Evolutionary conservation across 2,329 filamentous ascomycete species (phyloP).

Genomic region (Penicillium sp.): DNA sequence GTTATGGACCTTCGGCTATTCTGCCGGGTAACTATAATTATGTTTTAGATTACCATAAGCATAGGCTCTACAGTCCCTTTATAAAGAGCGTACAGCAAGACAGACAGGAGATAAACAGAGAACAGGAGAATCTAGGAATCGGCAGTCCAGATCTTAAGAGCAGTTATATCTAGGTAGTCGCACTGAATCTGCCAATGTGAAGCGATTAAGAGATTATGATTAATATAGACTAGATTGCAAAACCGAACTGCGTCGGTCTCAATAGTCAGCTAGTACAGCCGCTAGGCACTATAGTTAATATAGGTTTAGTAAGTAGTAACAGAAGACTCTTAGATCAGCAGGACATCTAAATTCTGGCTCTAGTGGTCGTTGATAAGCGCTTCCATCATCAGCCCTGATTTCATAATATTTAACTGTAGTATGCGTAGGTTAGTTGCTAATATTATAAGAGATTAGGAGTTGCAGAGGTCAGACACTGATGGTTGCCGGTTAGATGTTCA

Average conservation of each 20-base stretch:
- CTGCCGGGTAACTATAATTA: not conserved
- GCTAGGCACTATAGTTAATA: slow-evolving; percentile 30
- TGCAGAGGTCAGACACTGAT: slow-evolving; percentile 11
- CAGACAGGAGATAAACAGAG: slow-evolving; percentile 19
- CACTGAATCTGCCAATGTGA: slow-evolving; percentile 28
- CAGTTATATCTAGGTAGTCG: slow-evolving; percentile 28
- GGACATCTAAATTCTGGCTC: slow-evolving; percentile 29
- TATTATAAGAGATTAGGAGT: slow-evolving; percentile 17
- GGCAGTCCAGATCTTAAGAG: slow-evolving; percentile 25
- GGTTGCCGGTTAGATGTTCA: slow-evolving; percentile 26
- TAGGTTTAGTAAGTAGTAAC: slow-evolving; percentile 22
- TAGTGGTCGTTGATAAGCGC: slow-evolving; percentile 32
- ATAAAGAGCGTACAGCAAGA: not conserved
- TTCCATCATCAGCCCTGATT: slow-evolving; percentile 28
- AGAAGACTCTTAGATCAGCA: slow-evolving; percentile 24
- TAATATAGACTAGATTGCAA: slow-evolving; percentile 31
- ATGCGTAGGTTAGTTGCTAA: slow-evolving; percentile 24
- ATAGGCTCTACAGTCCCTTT: not conserved
- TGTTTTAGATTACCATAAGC: slow-evolving; percentile 7
- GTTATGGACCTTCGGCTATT: not conserved
- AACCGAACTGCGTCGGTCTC: slow-evolving; percentile 14
- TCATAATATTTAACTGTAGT: slow-evolving; percentile 28
- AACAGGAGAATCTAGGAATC: slow-evolving; percentile 20
- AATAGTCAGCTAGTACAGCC: slow-evolving; percentile 27
- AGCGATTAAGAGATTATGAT: slow-evolving; percentile 24